These are phyloP conservation scores for Mitragyna speciosa DNA, from an alignment of 257 asterid species.

Conservation along the genomic window DNA sequence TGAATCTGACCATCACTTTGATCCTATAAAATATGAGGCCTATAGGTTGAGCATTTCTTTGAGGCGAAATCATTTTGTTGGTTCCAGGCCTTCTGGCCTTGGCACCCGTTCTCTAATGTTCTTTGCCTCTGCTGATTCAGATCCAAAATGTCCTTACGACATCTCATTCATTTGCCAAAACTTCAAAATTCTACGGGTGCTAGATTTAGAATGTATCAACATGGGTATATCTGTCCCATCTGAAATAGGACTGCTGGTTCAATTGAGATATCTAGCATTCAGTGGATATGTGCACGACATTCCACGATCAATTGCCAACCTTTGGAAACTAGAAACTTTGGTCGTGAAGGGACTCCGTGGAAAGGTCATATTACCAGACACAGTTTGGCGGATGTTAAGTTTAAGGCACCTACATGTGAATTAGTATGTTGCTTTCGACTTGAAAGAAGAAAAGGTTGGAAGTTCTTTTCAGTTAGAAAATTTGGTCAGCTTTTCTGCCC, in stretches of 20 bases:
- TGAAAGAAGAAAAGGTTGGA: not conserved
- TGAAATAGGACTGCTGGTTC: not conserved
- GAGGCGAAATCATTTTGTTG: slow-evolving; percentile 3
- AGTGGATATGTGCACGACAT: not conserved
- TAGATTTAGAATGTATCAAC: slow-evolving; percentile 10
- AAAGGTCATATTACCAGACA: slow-evolving; percentile 4
- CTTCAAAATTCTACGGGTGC: slow-evolving; percentile 9
- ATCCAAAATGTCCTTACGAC: slow-evolving; percentile 9
- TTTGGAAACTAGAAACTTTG: slow-evolving; percentile 18
- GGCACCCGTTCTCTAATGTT: slow-evolving; percentile 5
- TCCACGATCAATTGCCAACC: slow-evolving; percentile 2
- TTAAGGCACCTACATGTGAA: slow-evolving; percentile 16
- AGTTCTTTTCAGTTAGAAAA: not conserved
- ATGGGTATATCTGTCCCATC: not conserved
- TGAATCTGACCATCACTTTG: not conserved
- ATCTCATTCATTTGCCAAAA: slow-evolving; percentile 6
- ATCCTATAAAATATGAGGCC: not conserved
- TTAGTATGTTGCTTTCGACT: not conserved
- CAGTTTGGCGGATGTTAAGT: slow-evolving; percentile 12
- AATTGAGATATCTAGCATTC: slow-evolving; percentile 20
- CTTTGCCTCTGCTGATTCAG: slow-evolving; percentile 5
- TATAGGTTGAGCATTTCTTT: slow-evolving; percentile 3
- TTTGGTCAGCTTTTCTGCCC: slow-evolving; percentile 14
- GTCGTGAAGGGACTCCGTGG: not conserved
- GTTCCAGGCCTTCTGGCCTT: slow-evolving; percentile 6